Conservation (phyloP, 495 filamentous ascomycete genomes). For the Letharia lupina region DNA sequence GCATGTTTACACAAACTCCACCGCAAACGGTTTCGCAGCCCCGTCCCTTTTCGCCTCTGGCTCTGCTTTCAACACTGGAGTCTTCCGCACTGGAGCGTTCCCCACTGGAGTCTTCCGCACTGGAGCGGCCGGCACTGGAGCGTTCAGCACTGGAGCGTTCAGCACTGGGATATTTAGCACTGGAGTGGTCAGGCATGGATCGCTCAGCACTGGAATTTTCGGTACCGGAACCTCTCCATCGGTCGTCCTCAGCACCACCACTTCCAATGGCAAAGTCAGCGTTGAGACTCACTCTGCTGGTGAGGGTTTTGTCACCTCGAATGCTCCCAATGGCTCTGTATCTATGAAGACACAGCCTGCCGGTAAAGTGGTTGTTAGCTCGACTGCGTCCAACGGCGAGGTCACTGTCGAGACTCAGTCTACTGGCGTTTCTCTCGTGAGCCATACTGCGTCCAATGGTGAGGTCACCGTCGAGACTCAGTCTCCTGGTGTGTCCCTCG, state of each 20-base stretch:
- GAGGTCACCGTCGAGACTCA: not conserved
- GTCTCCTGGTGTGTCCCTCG: not conserved
- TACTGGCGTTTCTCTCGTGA: not conserved
- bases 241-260: not conserved
- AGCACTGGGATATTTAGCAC: not conserved
- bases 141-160: not conserved
- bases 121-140: not conserved
- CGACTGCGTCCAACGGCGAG: not conserved
- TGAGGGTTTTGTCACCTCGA: slow-evolving; percentile 2
- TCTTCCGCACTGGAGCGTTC: not conserved
- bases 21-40: not conserved
- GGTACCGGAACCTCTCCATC: not conserved
- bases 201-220: not conserved
- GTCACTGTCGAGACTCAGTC: slow-evolving; percentile 8
- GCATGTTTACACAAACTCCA: not conserved
- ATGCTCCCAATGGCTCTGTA: too few relatives aligned
- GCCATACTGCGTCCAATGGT: not conserved
- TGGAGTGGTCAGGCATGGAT: not conserved
- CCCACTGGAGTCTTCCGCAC: not conserved
- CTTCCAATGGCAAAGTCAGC: not conserved
- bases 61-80: not conserved
- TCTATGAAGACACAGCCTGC: not conserved
- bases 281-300: not conserved
- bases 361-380: not conserved
- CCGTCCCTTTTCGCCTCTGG: slow-evolving; percentile 1